Base-by-base conservation (phyloP, 2,329 filamentous ascomycete species). In the Ophiostoma tasmaniense region DNA sequence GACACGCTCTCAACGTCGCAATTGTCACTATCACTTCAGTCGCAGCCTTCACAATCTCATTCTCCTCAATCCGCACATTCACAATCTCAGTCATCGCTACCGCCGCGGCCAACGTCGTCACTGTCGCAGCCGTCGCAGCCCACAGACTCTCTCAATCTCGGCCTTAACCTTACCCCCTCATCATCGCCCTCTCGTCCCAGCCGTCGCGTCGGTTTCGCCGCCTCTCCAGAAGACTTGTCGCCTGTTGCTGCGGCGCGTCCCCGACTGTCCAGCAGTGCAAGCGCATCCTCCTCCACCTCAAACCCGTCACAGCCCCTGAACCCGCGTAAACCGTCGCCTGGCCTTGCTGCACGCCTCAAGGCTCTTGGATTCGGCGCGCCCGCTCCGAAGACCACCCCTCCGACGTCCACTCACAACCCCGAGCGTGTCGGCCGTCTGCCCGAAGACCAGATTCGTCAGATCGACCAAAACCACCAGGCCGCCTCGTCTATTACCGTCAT, bases 401-500 rank as follows among this genome's bases (percentile, higher is more conserved):
- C 76, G 62, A 73, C 78, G 67, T 74, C 75, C 20, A 73, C 77
- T 11, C 72, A 73, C 8, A 70, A 68, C 30, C 74, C 76, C 77
- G 83, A 85, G 66, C 79, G 80, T 75, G 82, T 91, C 74, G 89
- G 89, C 73, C 87, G 89, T 71, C 86, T 92, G 68, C 83, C 89
- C 74, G 87, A 91, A 77, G 82, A 88, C 73, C 89, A 91, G 74
- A 82, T 92, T 70, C 85, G 87, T 73, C 83, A 87, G 75, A 84
- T 92, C 74, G 89, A 93, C 79, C 81, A 86, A 73, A 85, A 86
- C 70, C 88, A 90, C 76, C 84, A 84, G 73, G 84, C 86, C 70
- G 81, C 82, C 75, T 85, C 84, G 30, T 72, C 76, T 73, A 76
- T 76, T 72, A 81, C 81, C 72, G 81, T 80, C 73, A 81, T 91